Conservation (phyloP, 2,329 filamentous ascomycete genomes). For the Tricladium varicosporioides region DNA sequence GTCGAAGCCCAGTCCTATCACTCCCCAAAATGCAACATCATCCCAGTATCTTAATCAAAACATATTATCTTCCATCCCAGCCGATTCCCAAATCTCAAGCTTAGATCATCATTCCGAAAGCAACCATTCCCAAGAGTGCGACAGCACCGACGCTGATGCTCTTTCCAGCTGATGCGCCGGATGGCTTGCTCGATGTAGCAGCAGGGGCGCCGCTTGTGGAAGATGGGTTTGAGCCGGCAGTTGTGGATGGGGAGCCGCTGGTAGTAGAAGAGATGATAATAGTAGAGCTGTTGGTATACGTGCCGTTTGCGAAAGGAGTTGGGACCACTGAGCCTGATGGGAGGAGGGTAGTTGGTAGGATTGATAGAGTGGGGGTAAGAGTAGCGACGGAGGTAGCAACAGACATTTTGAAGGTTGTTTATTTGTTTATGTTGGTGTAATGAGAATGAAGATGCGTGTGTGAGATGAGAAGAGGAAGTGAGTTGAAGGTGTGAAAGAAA, state of each 20-base stretch:
- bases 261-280: background rate
- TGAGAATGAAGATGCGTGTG: background rate
- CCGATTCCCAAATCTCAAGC: too few species aligned
- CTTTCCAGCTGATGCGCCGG: conserved; percentile 3
- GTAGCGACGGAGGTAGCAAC: background rate
- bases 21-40: too few species aligned
- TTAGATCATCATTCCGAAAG: conserved; percentile 1
- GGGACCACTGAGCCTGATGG: background rate
- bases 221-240: background rate
- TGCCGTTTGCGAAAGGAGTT: background rate
- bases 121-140: background rate
- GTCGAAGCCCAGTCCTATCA: too few species aligned
- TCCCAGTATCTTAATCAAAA: too few species aligned
- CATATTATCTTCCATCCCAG: too few species aligned
- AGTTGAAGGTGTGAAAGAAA: background rate
- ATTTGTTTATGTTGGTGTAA: background rate
- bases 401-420: background rate
- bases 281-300: background rate
- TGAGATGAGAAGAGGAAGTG: background rate
- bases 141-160: background rate
- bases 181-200: background rate
- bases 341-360: background rate
- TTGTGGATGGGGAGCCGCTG: background rate
- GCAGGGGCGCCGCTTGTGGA: background rate
- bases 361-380: background rate